Evolutionary conservation across 2,329 filamentous ascomycete genomes (phyloP), one percentile per base, ranked within the genome.

Genomic region (Trichoderma sp.): DNA sequence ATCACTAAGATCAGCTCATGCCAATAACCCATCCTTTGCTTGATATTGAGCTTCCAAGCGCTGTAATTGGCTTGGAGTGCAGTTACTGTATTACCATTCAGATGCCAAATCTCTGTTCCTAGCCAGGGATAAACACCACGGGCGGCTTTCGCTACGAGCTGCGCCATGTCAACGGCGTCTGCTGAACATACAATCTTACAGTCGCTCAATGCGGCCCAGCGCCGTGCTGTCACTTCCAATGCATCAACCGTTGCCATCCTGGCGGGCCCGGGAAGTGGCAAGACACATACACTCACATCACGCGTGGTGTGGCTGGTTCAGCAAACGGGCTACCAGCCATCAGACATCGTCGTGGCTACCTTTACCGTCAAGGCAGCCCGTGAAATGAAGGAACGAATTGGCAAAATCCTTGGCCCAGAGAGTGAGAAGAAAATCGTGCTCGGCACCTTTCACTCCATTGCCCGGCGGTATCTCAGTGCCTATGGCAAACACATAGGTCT

Each of bases 291-390:
- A 0, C 85, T 99, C 66, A 97, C 94, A 0, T 93, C 94, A 56
- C 91, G 96, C 71, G 93, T 97, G 69, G 94, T 94, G 74, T 96
- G 95, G 85, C 88, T 97, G 35, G 87, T 97, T 66, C 87, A 90
- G 62, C 85, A 91, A 74, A 83, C 88, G 74, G 88, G 90, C 53
- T 88, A 93, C 74, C 87, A 88, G 68, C 95, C 95, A 75, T 89
- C 92, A 82, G 93, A 97, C 81, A 89, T 98, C 75, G 90, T 99
- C 70, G 95, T 97, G 70, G 96, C 95, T 71, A 98, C 95, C 0
- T 99, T 99, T 77, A 99, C 96, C 2, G 94, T 97, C 78, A 98
- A 98, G 79, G 94, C 96, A 0, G 93, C 94, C 21, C 88, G 84
- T 21, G 95, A 98, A 82, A 99, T 99, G 95, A 93, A 94, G 75